These are phyloP conservation scores for Cucumis hystrix DNA, from an alignment of 306 rosid species.

Conservation along the genomic window DNA sequence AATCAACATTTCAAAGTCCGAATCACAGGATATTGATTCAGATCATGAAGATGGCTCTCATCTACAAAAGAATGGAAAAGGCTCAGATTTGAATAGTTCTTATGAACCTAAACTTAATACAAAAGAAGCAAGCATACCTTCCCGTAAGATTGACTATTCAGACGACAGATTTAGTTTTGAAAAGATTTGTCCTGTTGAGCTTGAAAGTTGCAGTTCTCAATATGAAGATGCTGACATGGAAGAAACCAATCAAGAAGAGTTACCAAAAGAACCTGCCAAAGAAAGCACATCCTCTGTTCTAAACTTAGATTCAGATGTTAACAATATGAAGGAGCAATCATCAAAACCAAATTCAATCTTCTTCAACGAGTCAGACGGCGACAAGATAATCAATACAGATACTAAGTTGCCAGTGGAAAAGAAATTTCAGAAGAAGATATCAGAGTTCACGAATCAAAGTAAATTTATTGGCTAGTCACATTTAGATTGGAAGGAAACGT, in stretches of 20 bases:
- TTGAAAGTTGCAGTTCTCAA: conserved; percentile 1
- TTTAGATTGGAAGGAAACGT: background rate
- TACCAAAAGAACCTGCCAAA: background rate
- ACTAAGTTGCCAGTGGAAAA: background rate
- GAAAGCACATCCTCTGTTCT: background rate
- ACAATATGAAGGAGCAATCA: background rate
- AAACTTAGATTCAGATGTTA: background rate
- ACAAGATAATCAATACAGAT: background rate
- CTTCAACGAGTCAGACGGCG: background rate
- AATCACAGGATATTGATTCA: conserved; percentile 34
- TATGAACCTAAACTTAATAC: background rate
- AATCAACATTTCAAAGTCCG: conserved; percentile 51
- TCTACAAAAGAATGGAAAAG: background rate
- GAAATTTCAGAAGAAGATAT: background rate
- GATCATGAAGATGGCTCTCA: conserved; percentile 5
- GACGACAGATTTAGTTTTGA: background rate
- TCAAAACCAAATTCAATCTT: background rate
- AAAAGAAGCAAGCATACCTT: background rate
- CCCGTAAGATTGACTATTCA: background rate
- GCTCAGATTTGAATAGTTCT: background rate
- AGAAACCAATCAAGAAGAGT: conserved; percentile 3
- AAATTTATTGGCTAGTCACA: background rate
- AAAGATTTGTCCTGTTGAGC: background rate
- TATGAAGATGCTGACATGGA: background rate
- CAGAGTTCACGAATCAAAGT: background rate